Conservation (phyloP, 1,284 basidiomycete species). For the Ustilago nuda region DNA sequence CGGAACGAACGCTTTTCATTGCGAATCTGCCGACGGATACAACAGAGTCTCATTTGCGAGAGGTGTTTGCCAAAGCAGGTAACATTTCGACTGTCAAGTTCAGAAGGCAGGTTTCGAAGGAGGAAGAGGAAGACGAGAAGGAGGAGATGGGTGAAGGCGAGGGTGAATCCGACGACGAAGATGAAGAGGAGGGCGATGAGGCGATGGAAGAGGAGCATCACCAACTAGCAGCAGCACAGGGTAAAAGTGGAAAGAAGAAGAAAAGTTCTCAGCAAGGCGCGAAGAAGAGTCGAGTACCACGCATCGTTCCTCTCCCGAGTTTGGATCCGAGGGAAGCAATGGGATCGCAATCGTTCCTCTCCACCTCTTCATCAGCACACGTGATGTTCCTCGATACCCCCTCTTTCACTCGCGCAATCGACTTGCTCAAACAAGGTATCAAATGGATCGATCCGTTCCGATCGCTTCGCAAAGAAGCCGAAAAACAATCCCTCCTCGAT, state of each 20-base stretch:
- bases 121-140: slow-evolving; percentile 45
- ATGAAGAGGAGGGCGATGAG: slow-evolving; percentile 14
- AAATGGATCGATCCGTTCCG: slow-evolving; percentile 29
- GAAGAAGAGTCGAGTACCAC: slow-evolving; percentile 31
- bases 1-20: slow-evolving; percentile 62
- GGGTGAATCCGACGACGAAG: slow-evolving; percentile 15
- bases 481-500: slow-evolving; percentile 12
- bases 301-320: slow-evolving; percentile 36
- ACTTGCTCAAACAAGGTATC: slow-evolving; percentile 18
- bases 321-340: slow-evolving; percentile 37
- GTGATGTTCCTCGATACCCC: slow-evolving; percentile 61
- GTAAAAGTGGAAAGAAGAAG: slow-evolving; percentile 13
- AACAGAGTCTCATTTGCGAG: slow-evolving; percentile 51
- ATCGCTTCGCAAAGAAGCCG: slow-evolving; percentile 19
- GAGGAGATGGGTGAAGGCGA: slow-evolving; percentile 34
- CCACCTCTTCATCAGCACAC: slow-evolving; percentile 56
- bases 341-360: slow-evolving; percentile 31
- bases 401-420: slow-evolving; percentile 50
- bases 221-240: slow-evolving; percentile 1
- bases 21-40: slow-evolving; percentile 65
- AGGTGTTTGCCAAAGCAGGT: slow-evolving; percentile 59
- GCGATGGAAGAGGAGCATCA: slow-evolving; percentile 22
- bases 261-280: slow-evolving; percentile 1
- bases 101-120: slow-evolving; percentile 14
- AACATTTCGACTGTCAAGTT: slow-evolving; percentile 50